phyloP scores from a whole-genome alignment of 352 stramenopile genomes.

The Phytophthora parvispora region DNA sequence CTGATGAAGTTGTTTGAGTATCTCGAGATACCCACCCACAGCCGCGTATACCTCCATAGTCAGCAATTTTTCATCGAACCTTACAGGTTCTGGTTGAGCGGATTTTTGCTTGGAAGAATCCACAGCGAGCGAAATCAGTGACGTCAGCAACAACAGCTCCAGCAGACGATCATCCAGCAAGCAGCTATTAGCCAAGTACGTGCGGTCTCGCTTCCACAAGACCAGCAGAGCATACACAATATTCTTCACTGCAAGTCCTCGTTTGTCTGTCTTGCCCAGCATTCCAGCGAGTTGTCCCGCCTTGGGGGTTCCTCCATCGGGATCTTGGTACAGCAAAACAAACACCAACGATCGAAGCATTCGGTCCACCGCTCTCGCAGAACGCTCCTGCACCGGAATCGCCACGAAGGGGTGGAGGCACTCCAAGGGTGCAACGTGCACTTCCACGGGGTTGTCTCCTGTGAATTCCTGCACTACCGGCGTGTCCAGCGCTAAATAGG shows the following conservation, averaged over 20 bases:
- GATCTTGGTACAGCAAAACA: slow-evolving; percentile 48
- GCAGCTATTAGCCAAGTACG: slow-evolving; percentile 32
- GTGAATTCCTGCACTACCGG: slow-evolving; percentile 52
- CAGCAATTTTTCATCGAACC: slow-evolving; percentile 47
- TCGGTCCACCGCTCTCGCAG: slow-evolving; percentile 41
- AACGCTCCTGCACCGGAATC: slow-evolving; percentile 35
- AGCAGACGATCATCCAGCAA: slow-evolving; percentile 52
- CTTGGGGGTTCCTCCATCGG: slow-evolving; percentile 36
- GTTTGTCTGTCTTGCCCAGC: slow-evolving; percentile 50
- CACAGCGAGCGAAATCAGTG: slow-evolving; percentile 51
- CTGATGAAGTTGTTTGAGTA: slow-evolving; percentile 66
- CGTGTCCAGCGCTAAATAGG: slow-evolving; percentile 64
- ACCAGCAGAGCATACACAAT: slow-evolving; percentile 67
- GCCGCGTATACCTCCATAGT: slow-evolving; percentile 63
- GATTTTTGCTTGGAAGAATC: slow-evolving; percentile 39
- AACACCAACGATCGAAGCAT: slow-evolving; percentile 64
- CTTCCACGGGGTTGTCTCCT: slow-evolving; percentile 21
- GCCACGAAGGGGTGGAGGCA: slow-evolving; percentile 49
- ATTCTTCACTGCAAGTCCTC: slow-evolving; percentile 50
- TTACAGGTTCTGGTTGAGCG: slow-evolving; percentile 4
- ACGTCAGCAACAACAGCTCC: slow-evolving; percentile 70
- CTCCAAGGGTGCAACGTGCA: slow-evolving; percentile 33
- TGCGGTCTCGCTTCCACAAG: slow-evolving; percentile 59
- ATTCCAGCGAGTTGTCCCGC: slow-evolving; percentile 31
- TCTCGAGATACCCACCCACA: slow-evolving; percentile 60